These are phyloP conservation scores for Colletotrichum plurivorum DNA, from an alignment of 2,329 filamentous ascomycete species.

Conservation along the genomic window DNA sequence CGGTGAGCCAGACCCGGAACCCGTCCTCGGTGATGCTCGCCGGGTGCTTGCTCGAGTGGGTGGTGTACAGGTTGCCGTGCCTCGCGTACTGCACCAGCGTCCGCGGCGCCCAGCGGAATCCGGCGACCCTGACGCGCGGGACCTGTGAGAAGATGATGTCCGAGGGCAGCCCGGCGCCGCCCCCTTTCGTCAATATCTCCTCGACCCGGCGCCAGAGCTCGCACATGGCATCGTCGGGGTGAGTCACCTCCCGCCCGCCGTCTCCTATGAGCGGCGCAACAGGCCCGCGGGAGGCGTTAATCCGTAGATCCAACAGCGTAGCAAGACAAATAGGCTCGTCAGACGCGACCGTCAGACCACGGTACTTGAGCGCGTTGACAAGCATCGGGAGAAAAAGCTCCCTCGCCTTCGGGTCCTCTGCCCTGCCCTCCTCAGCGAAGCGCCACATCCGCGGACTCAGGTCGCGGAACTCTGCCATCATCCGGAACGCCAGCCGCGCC, in stretches of 20 bases:
- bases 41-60: neutral
- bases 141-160: constrained; percentile 27
- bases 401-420: neutral
- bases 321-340: constrained; percentile 15
- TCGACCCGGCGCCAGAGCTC: constrained; percentile 28
- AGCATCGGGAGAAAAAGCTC: constrained; percentile 17
- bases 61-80: constrained; percentile 4
- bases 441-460: constrained; percentile 13
- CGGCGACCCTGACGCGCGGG: constrained; percentile 12
- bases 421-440: neutral
- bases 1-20: constrained; percentile 1
- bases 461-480: constrained; percentile 8
- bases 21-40: neutral
- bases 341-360: constrained; percentile 24
- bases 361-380: constrained; percentile 17
- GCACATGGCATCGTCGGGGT: constrained; percentile 22
- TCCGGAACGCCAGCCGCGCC: neutral
- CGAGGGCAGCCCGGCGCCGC: neutral
- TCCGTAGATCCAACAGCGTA: constrained; percentile 12
- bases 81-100: constrained; percentile 23
- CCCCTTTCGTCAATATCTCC: no score
- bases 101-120: constrained; percentile 17
- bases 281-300: neutral
- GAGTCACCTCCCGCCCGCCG: neutral
- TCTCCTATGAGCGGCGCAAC: constrained; percentile 18